A percentile compares a stretch with the other conserved stretches of the same genome.
Conservation (phyloP, 2,329 filamentous ascomycete species). For the Didymosphaeria variabile region DNA sequence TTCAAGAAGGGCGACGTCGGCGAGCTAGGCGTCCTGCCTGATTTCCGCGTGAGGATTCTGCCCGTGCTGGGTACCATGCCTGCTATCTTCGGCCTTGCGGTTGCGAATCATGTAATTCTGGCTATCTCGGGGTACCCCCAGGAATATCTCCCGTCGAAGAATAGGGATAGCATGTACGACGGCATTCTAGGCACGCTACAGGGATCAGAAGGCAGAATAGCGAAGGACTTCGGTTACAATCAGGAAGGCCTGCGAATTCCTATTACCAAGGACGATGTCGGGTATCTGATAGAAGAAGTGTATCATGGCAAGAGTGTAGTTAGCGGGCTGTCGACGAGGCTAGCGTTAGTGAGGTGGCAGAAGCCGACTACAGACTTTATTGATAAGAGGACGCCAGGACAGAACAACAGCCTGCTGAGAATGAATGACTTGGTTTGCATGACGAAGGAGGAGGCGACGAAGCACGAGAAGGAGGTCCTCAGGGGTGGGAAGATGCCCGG, state of each 20-base stretch:
- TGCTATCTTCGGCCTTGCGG: slow-evolving; percentile 89
- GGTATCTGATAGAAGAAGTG: slow-evolving; percentile 89
- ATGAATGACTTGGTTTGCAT: slow-evolving; percentile 83
- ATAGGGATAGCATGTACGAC: slow-evolving; percentile 91
- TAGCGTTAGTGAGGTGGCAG: slow-evolving; percentile 83
- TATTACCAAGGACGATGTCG: slow-evolving; percentile 80
- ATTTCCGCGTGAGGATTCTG: slow-evolving; percentile 93
- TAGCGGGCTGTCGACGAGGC: slow-evolving; percentile 80
- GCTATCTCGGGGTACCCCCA: slow-evolving; percentile 82
- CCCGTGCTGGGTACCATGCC: slow-evolving; percentile 98
- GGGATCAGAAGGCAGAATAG: slow-evolving; percentile 78
- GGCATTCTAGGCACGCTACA: slow-evolving; percentile 79
- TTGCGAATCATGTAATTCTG: slow-evolving; percentile 92
- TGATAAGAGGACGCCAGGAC: slow-evolving; percentile 73
- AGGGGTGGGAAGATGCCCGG: slow-evolving; percentile 72
- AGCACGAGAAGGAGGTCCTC: slow-evolving; percentile 82
- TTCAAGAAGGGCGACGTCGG: slow-evolving; percentile 85
- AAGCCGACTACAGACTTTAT: slow-evolving; percentile 70
- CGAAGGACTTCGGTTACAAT: slow-evolving; percentile 62
- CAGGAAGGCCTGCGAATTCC: slow-evolving; percentile 80
- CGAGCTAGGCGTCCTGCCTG: slow-evolving; percentile 86
- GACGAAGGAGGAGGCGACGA: slow-evolving; percentile 87
- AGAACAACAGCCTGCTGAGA: slow-evolving; percentile 76
- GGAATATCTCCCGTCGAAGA: slow-evolving; percentile 83
- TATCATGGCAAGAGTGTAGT: slow-evolving; percentile 84